Evolutionary conservation across 2,329 filamentous ascomycete species (phyloP).

Genomic region (Lojkania enalia): DNA sequence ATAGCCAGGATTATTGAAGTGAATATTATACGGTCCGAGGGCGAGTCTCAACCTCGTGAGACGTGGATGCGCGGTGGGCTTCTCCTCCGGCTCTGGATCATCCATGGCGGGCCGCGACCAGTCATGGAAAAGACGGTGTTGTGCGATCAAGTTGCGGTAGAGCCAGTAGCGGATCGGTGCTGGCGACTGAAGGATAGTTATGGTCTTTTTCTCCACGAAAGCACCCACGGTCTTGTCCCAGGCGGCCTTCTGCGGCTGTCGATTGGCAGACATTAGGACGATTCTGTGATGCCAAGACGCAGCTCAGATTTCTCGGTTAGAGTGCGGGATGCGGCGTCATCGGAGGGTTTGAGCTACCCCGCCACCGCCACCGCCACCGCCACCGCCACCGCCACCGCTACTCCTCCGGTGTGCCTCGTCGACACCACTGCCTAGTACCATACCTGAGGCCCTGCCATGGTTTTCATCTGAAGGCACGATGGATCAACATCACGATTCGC

Average conservation of each 20-base stretch:
- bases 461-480: no score
- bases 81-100: slow-evolving; percentile 15
- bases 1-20: slow-evolving; percentile 64
- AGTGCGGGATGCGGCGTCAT: no score
- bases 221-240: not conserved
- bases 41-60: slow-evolving; percentile 51
- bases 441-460: no score
- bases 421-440: no score
- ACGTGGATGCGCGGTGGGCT: slow-evolving; percentile 35
- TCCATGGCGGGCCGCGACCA: slow-evolving; percentile 10
- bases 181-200: slow-evolving; percentile 24
- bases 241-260: not conserved
- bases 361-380: no score
- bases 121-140: slow-evolving; percentile 21
- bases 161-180: slow-evolving; percentile 32
- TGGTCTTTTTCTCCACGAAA: not conserved
- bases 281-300: not conserved
- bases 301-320: no score
- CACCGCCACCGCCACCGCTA: no score
- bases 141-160: slow-evolving; percentile 27
- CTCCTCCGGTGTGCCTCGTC: no score
- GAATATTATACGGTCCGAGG: slow-evolving; percentile 55
- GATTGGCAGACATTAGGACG: not conserved
- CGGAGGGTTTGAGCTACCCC: no score
- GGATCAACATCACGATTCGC: no score